phyloP scores from a whole-genome alignment of 768 basidiomycete genomes.

The Mycena floridula region DNA sequence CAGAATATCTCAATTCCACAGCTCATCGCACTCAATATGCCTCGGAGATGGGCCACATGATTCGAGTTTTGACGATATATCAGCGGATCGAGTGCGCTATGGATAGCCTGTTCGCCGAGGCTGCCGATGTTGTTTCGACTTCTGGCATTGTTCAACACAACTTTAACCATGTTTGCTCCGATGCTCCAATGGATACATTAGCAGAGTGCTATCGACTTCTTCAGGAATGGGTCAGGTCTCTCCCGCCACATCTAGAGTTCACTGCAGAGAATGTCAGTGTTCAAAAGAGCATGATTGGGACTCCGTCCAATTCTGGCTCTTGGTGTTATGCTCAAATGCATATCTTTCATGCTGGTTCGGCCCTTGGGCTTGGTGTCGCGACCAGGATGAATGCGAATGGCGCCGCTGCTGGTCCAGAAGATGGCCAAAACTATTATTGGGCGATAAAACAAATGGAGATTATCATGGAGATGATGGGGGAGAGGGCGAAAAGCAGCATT shows the following conservation, averaged over 20 bases:
- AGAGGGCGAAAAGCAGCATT: conserved; percentile 43
- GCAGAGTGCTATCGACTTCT: conserved; percentile 9
- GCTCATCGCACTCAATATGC: conserved; percentile 54
- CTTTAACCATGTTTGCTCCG: conserved; percentile 5
- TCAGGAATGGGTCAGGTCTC: conserved; percentile 58
- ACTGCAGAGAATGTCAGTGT: conserved; percentile 61
- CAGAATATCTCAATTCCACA: conserved; percentile 66
- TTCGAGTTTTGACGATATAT: conserved; percentile 63
- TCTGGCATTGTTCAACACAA: conserved; percentile 22
- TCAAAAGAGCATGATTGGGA: conserved; percentile 75
- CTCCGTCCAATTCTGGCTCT: conserved; percentile 69
- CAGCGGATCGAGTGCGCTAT: conserved; percentile 52
- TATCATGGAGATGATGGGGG: conserved; percentile 41
- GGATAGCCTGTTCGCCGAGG: conserved; percentile 43
- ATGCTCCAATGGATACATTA: too few relatives aligned
- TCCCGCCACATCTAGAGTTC: conserved; percentile 70
- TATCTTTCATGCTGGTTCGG: conserved; percentile 61
- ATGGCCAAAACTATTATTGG: conserved; percentile 24
- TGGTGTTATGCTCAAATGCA: conserved; percentile 82
- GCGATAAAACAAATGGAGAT: conserved; percentile 35
- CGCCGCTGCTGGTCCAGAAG: conserved; percentile 9
- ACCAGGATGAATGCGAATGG: conserved; percentile 19
- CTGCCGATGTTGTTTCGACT: conserved; percentile 1
- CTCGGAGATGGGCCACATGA: conserved; percentile 73
- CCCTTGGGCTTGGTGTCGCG: conserved; percentile 59